Conservation (phyloP, 164 flowering plant genomes). For the Warburgia ugandensis region DNA sequence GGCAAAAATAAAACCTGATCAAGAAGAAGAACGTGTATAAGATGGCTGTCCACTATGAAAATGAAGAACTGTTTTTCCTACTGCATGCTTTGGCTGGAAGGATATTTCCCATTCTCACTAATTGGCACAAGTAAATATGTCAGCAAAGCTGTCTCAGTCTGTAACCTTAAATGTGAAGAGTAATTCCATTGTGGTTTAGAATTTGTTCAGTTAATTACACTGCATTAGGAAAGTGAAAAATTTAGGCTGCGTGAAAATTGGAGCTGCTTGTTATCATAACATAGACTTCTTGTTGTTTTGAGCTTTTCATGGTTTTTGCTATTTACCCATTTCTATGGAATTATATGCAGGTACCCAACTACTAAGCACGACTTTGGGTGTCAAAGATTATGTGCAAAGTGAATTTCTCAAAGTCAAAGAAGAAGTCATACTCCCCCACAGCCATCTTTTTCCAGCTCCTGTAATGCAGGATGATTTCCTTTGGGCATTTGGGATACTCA, state of each 20-base stretch:
- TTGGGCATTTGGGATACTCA: constrained; percentile 93
- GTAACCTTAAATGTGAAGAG: not conserved
- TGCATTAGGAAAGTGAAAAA: not conserved
- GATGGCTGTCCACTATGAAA: too few relatives aligned
- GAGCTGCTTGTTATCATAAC: not conserved
- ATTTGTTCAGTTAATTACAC: not conserved
- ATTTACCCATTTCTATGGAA: not conserved
- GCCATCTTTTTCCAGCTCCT: constrained; percentile 57
- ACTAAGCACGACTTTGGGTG: constrained; percentile 65
- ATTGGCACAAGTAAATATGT: too few relatives aligned
- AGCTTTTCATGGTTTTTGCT: not conserved
- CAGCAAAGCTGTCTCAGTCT: not conserved
- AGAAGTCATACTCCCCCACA: constrained; percentile 59
- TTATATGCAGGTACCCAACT: constrained; percentile 72
- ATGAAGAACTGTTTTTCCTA: too few relatives aligned
- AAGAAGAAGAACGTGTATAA: too few relatives aligned
- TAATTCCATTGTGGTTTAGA: not conserved
- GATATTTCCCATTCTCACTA: too few relatives aligned
- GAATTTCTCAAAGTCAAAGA: constrained; percentile 61
- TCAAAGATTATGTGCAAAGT: constrained; percentile 59
- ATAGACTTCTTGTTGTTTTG: not conserved
- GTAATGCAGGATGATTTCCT: constrained; percentile 70
- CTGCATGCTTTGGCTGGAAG: too few relatives aligned
- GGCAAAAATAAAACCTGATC: too few relatives aligned
- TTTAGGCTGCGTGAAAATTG: too few relatives aligned